Percentiles rank a stretch among this genome's conserved stretches.
Evolutionary conservation across 2,329 filamentous ascomycete genomes (phyloP).

Genomic region (Fusarium chaquense): DNA sequence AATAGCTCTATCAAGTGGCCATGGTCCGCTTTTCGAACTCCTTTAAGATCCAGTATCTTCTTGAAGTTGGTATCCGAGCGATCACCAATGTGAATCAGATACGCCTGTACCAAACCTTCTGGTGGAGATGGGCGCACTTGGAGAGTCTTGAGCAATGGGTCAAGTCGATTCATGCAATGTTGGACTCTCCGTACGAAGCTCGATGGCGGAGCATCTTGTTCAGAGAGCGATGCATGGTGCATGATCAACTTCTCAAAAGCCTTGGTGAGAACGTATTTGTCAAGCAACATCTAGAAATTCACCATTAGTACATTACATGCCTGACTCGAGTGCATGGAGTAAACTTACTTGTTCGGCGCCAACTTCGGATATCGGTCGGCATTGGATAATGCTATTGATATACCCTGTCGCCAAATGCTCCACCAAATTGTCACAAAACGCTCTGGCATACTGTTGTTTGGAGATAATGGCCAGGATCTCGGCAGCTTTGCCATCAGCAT

Average conservation of each 20-base stretch:
- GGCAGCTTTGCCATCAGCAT: constrained; percentile 76
- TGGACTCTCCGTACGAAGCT: constrained; percentile 89
- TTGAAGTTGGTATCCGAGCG: constrained; percentile 94
- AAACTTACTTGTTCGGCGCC: constrained; percentile 84
- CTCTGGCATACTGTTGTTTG: constrained; percentile 93
- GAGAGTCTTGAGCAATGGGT: constrained; percentile 93
- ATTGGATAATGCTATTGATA: constrained; percentile 86
- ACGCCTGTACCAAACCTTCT: constrained; percentile 95
- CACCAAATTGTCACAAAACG: constrained; percentile 96
- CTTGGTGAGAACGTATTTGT: constrained; percentile 91
- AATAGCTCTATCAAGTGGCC: constrained; percentile 88
- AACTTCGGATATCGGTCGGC: constrained; percentile 90
- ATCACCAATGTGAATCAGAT: constrained; percentile 96
- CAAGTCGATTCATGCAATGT: constrained; percentile 85
- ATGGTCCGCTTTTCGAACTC: constrained; percentile 87
- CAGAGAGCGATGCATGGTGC: constrained; percentile 64
- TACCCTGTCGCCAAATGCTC: constrained; percentile 86
- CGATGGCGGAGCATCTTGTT: constrained; percentile 58
- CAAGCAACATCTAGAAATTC: constrained; percentile 82
- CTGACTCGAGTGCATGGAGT: not conserved
- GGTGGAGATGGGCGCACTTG: constrained; percentile 93
- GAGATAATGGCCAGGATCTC: constrained; percentile 83
- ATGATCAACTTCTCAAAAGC: constrained; percentile 78
- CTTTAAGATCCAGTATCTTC: constrained; percentile 96
- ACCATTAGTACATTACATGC: constrained; percentile 40